These are phyloP conservation scores for Vanderwaltozyma verrucispora DNA, from an alignment of 805 yeast species.

Conservation along the genomic window DNA sequence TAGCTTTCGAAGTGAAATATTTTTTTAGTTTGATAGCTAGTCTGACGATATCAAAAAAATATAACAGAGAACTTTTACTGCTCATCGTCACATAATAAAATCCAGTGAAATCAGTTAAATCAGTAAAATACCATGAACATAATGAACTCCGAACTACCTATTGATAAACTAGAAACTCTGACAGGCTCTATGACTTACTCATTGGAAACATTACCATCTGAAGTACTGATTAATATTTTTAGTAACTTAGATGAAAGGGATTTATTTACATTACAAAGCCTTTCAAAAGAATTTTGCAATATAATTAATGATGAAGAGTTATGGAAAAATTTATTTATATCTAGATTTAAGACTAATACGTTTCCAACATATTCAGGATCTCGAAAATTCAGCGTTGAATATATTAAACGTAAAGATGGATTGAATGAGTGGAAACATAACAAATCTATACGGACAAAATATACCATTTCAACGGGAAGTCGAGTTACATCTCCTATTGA, in stretches of 20 bases:
- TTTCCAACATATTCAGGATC: conserved; percentile 33
- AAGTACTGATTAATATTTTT: conserved; percentile 28
- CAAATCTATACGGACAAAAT: conserved; percentile 26
- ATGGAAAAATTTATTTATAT: conserved; percentile 32
- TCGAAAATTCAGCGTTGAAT: conserved; percentile 27
- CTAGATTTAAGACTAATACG: conserved; percentile 19
- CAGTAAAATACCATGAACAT: too few relatives aligned
- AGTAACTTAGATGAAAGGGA: conserved; percentile 31
- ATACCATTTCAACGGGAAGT: conserved; percentile 12
- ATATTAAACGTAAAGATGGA: conserved; percentile 21
- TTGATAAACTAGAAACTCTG: too few relatives aligned
- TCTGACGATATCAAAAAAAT: too few relatives aligned
- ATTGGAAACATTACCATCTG: conserved; percentile 23
- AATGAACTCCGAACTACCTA: too few relatives aligned
- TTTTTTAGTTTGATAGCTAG: too few relatives aligned
- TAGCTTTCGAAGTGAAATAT: too few relatives aligned
- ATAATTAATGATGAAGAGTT: conserved; percentile 33
- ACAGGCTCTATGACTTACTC: neutral
- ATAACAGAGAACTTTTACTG: too few relatives aligned
- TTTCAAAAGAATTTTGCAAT: conserved; percentile 22
- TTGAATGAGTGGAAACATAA: conserved; percentile 28
- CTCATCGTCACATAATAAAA: too few relatives aligned
- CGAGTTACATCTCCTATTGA: conserved; percentile 15
- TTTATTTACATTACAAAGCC: conserved; percentile 24
- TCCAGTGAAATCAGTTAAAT: too few relatives aligned